Conservation (phyloP, 306 rosid genomes). For the Gastrolobium villosum region DNA sequence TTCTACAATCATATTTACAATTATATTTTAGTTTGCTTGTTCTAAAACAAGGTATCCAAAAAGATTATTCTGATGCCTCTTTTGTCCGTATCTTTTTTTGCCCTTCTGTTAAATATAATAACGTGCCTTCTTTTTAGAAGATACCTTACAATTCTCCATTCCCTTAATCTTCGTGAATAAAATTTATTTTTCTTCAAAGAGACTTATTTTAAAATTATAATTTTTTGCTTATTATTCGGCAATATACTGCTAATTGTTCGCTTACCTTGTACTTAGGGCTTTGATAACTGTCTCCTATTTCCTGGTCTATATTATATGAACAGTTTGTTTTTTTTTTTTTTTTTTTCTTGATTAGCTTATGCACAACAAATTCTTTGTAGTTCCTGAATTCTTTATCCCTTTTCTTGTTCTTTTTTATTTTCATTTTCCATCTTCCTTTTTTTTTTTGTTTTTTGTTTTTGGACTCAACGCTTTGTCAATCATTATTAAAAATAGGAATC, state of each 20-base stretch:
- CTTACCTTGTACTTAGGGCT: not conserved
- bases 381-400: not conserved
- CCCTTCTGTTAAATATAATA: not conserved
- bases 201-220: not conserved
- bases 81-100: not conserved
- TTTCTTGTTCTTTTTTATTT: not conserved
- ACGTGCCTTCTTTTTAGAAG: not conserved
- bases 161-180: too few species aligned
- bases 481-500: not conserved
- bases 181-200: not conserved
- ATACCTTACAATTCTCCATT: too few species aligned
- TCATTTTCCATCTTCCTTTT: not conserved
- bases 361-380: not conserved
- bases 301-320: not conserved
- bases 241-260: not conserved
- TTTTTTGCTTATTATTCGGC: not conserved
- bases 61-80: not conserved
- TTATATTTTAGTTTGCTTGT: not conserved
- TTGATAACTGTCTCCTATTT: not conserved
- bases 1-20: too few species aligned
- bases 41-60: not conserved
- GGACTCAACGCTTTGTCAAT: constrained; percentile 7
- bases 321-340: not conserved
- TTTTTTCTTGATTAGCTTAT: not conserved
- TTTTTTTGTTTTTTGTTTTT: constrained; percentile 6